Evolutionary conservation across 2,329 filamentous ascomycete genomes (phyloP).

Genomic region (Didymella segeticola): DNA sequence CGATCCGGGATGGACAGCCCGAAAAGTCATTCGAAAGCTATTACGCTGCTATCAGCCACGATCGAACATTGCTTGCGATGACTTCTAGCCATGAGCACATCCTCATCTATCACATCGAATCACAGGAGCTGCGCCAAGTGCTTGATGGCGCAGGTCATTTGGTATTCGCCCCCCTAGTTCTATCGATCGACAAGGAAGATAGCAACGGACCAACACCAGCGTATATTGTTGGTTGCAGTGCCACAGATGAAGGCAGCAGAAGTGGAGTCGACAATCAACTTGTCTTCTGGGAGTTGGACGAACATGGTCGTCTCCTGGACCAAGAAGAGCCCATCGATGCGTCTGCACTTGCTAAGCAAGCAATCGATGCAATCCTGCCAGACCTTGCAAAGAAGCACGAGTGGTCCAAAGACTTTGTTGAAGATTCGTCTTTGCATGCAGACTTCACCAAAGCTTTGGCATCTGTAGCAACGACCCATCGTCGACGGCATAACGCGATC

Average conservation of each 20-base stretch:
- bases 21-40: slow-evolving; percentile 9
- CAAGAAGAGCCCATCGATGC: slow-evolving; percentile 38
- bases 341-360: slow-evolving; percentile 29
- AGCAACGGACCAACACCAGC: slow-evolving; percentile 9
- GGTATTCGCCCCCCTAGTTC: slow-evolving; percentile 22
- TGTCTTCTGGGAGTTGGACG: slow-evolving; percentile 38
- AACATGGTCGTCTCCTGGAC: slow-evolving; percentile 33
- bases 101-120: slow-evolving; percentile 30
- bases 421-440: slow-evolving; percentile 25
- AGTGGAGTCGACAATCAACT: slow-evolving; percentile 15
- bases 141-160: slow-evolving; percentile 32
- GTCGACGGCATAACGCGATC: slow-evolving; percentile 29
- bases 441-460: slow-evolving; percentile 29
- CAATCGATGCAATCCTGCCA: slow-evolving; percentile 34
- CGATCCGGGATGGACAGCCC: background rate
- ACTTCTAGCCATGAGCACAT: slow-evolving; percentile 21
- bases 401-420: slow-evolving; percentile 36
- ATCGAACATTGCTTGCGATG: slow-evolving; percentile 35
- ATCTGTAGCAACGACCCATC: slow-evolving; percentile 28
- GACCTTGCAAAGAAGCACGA: slow-evolving; percentile 34
- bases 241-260: slow-evolving; percentile 1
- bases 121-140: slow-evolving; percentile 29
- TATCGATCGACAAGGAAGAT: background rate
- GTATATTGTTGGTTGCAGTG: slow-evolving; percentile 32
- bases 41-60: slow-evolving; percentile 26